A percentile compares a stretch with the other conserved stretches of the same genome.
Evolutionary conservation across 2,329 filamentous ascomycete species (phyloP).

Genomic region (Trichoderma endophyticum): DNA sequence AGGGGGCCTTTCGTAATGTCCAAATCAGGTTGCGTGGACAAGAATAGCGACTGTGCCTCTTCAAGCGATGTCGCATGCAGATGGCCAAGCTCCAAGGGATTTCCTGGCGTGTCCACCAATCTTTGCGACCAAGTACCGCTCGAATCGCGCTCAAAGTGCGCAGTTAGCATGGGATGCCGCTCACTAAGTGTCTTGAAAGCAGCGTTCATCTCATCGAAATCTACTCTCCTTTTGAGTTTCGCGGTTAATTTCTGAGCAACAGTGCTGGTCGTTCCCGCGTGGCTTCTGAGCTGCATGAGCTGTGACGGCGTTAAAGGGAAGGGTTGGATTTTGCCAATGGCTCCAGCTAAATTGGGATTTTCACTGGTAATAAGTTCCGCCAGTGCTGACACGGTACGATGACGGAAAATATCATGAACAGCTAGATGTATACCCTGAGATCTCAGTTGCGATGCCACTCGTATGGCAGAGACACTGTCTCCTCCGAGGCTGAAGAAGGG

Average conservation of each 20-base stretch:
- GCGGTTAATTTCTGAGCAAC: not conserved
- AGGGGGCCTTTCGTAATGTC: not conserved
- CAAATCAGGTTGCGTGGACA: not conserved
- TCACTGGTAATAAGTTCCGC: not conserved
- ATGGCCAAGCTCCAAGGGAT: not conserved
- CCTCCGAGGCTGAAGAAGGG: not conserved
- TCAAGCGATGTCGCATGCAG: not conserved
- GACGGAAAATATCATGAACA: not conserved
- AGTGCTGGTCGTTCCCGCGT: not conserved
- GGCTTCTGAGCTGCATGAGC: not conserved
- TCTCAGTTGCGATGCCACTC: not conserved
- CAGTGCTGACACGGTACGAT: not conserved
- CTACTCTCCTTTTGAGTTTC: not conserved
- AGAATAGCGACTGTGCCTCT: not conserved
- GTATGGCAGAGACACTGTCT: not conserved
- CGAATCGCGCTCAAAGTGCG: not conserved
- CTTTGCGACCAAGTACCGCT: not conserved
- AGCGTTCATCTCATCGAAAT: not conserved
- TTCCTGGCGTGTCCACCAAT: not conserved
- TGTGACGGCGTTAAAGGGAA: not conserved
- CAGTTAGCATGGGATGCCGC: not conserved
- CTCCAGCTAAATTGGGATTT: not conserved
- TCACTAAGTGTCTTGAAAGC: not conserved
- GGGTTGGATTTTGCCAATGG: not conserved
- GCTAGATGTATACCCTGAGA: not conserved